Percentiles rank a stretch among this genome's conserved stretches.
phyloP scores from a whole-genome alignment of 2,329 filamentous ascomycete species.

The Penicillium brasilianum region DNA sequence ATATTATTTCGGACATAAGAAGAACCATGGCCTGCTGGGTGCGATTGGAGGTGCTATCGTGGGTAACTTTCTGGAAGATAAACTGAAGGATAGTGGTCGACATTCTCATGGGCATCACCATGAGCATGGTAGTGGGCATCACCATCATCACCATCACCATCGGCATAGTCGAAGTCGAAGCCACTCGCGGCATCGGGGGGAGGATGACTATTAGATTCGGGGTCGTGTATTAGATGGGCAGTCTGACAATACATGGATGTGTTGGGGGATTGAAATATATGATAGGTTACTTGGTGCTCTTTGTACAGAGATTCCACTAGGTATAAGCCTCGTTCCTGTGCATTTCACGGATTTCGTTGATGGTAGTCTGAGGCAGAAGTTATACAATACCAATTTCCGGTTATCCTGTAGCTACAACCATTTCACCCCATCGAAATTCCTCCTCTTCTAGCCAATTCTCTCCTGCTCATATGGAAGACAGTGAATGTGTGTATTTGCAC shows the following conservation, averaged over 20 bases:
- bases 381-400: not conserved
- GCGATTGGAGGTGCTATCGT: slow-evolving; percentile 62
- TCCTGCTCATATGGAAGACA: too few relatives aligned
- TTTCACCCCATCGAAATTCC: too few relatives aligned
- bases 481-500: too few relatives aligned
- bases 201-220: slow-evolving; percentile 14
- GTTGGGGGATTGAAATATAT: not conserved
- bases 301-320: not conserved
- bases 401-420: too few relatives aligned
- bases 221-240: not conserved
- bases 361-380: not conserved
- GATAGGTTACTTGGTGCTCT: not conserved
- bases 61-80: slow-evolving; percentile 61
- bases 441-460: too few relatives aligned
- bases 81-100: slow-evolving; percentile 53
- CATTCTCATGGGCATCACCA: slow-evolving; percentile 26
- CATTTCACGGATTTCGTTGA: not conserved
- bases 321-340: too few relatives aligned
- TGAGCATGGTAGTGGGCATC: slow-evolving; percentile 14
- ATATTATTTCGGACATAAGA: slow-evolving; percentile 61
- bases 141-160: slow-evolving; percentile 26
- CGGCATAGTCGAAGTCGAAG: slow-evolving; percentile 23
- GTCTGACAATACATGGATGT: too few relatives aligned
- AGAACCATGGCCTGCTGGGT: slow-evolving; percentile 62
- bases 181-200: slow-evolving; percentile 21